phyloP scores from a whole-genome alignment of 192 early-diverging fungal genomes.

The Podila minutissima region DNA sequence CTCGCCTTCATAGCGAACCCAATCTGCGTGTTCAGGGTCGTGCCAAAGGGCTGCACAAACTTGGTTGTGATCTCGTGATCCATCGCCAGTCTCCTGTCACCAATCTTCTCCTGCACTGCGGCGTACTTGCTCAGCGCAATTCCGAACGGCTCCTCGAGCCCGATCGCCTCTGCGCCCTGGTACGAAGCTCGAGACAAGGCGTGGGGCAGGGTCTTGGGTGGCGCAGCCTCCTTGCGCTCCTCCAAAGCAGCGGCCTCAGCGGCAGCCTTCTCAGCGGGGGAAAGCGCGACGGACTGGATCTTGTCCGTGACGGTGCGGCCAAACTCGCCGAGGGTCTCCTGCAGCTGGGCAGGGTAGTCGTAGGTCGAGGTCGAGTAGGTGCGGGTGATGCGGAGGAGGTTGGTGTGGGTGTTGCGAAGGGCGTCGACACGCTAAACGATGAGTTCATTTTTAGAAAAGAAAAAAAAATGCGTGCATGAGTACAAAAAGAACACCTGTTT shows the following conservation, averaged over 20 bases:
- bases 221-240: slow-evolving; percentile 37
- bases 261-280: slow-evolving; percentile 62
- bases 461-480: not conserved
- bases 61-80: slow-evolving; percentile 75
- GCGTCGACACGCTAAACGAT: slow-evolving; percentile 77
- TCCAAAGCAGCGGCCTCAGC: slow-evolving; percentile 39
- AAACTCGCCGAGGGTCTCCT: slow-evolving; percentile 79
- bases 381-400: slow-evolving; percentile 78
- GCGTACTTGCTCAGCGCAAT: slow-evolving; percentile 89
- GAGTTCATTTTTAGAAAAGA: not conserved
- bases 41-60: slow-evolving; percentile 81
- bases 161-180: slow-evolving; percentile 72
- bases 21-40: slow-evolving; percentile 77
- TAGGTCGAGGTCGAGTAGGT: slow-evolving; percentile 80
- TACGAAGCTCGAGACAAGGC: slow-evolving; percentile 78
- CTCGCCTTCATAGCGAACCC: slow-evolving; percentile 88
- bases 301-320: slow-evolving; percentile 72
- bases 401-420: slow-evolving; percentile 72
- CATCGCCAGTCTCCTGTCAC: slow-evolving; percentile 79
- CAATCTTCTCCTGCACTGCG: slow-evolving; percentile 86
- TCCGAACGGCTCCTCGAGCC: slow-evolving; percentile 86
- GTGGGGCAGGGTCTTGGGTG: slow-evolving; percentile 74
- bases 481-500: not conserved
- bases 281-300: slow-evolving; percentile 65
- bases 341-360: slow-evolving; percentile 76